phyloP scores from a whole-genome alignment of 306 rosid genomes.

The Vicia sativa region DNA sequence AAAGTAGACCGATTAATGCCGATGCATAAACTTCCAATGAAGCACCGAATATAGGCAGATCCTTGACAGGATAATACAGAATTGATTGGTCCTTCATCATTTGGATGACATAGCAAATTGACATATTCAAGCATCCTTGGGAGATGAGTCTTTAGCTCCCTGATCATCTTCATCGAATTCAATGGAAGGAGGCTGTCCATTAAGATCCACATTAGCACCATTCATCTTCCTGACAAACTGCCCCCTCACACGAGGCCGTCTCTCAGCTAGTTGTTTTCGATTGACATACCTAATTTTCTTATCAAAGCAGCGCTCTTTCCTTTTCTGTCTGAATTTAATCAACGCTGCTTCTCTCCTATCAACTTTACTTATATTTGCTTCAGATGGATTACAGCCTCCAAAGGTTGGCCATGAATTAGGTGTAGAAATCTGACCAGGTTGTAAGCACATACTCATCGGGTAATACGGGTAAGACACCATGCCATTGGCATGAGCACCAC shows the following conservation, averaged over 20 bases:
- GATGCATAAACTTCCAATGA: slow-evolving; percentile 10
- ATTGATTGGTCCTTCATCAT: slow-evolving; percentile 21
- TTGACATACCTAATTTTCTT: slow-evolving; percentile 93
- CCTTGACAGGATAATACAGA: slow-evolving; percentile 13
- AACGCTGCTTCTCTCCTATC: slow-evolving; percentile 97
- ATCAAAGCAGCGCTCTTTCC: slow-evolving; percentile 93
- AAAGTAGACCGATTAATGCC: slow-evolving; percentile 15
- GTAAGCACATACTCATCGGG: slow-evolving; percentile 66
- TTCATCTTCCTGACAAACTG: slow-evolving; percentile 91
- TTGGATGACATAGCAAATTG: not conserved
- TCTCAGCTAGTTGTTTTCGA: slow-evolving; percentile 83
- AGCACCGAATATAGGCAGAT: slow-evolving; percentile 30
- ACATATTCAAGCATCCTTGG: slow-evolving; percentile 45
- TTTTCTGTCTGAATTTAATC: slow-evolving; percentile 92
- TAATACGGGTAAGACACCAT: slow-evolving; percentile 67
- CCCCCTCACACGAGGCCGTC: slow-evolving; percentile 89
- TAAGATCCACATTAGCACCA: slow-evolving; percentile 78
- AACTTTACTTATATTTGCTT: slow-evolving; percentile 62
- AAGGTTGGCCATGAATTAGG: slow-evolving; percentile 70
- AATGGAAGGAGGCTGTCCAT: slow-evolving; percentile 72
- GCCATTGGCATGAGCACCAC: slow-evolving; percentile 62
- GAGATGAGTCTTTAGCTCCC: slow-evolving; percentile 58
- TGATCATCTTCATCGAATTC: slow-evolving; percentile 71
- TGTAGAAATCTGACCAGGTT: slow-evolving; percentile 76
- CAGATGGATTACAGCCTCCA: slow-evolving; percentile 60